A percentile compares a stretch with the other conserved stretches of the same genome.
phyloP scores from a whole-genome alignment of 2,329 filamentous ascomycete genomes.

The Graphilbum ipis-grandicollis region DNA sequence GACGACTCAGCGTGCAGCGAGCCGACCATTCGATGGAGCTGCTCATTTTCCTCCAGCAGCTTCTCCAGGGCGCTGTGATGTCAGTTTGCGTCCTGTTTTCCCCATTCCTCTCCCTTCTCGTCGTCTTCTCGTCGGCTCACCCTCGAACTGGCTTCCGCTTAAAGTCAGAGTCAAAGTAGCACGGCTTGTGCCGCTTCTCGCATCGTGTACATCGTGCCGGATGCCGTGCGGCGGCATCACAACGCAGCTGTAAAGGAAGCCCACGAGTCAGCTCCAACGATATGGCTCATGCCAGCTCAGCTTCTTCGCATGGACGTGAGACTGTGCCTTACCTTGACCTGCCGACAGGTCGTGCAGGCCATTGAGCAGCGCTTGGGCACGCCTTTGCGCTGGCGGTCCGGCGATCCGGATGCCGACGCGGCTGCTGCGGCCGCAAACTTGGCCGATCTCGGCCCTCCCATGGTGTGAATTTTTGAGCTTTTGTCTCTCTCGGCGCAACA shows the following conservation, averaged over 20 bases:
- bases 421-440: too few relatives aligned
- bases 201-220: slow-evolving; percentile 2
- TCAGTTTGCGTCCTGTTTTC: not conserved
- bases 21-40: slow-evolving; percentile 3
- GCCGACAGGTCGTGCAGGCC: slow-evolving; percentile 5
- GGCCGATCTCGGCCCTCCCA: not conserved
- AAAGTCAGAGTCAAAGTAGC: slow-evolving; percentile 2
- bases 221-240: slow-evolving; percentile 3
- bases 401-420: too few relatives aligned
- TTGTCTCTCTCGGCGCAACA: too few relatives aligned
- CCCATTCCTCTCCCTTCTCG: not conserved
- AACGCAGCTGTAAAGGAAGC: slow-evolving; percentile 2
- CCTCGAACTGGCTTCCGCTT: slow-evolving; percentile 2
- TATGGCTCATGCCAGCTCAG: too few relatives aligned
- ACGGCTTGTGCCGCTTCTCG: slow-evolving; percentile 2
- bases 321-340: slow-evolving; percentile 2
- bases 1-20: not conserved
- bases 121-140: not conserved
- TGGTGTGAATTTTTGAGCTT: too few relatives aligned
- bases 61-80: slow-evolving; percentile 1
- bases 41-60: slow-evolving; percentile 3
- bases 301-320: not conserved
- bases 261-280: not conserved
- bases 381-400: not conserved
- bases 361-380: slow-evolving; percentile 3